Base-by-base conservation (phyloP, 441 rosid genomes). In the Eutrema salsugineum region DNA sequence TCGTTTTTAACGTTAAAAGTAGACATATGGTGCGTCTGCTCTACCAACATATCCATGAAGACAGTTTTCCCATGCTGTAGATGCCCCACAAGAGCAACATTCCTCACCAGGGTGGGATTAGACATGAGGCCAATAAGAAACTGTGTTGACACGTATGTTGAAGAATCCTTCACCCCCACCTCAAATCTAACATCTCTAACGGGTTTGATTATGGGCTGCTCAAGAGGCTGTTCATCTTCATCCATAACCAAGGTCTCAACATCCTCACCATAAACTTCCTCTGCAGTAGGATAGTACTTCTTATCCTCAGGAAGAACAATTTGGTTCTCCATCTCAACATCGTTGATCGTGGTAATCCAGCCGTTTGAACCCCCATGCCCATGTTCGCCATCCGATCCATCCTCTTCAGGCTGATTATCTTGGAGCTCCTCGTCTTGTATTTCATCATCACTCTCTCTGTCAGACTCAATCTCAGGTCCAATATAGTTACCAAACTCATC, bases 161-260 rank as follows among this genome's bases (percentile, higher is more conserved):
- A 80, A 5, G 97, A 84, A 80, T 91, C 99, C 78, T 94, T 91
- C 28, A 90, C 91, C 51, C 97, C 97, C 11, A 94, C 94, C 85
- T 94, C 99, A 66, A 86, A 90, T 76, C 87, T 87, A 36, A 90
- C 80, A 50, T 88, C 88, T 79, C 76, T 83, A 50, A 89, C 94
- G 51, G 97, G 97, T 71, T 88, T 91, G 57, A 91, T 83, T 1
- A 94, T 94, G 0, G 97, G 97, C 68, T 81, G 86, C 76, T 94
- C 97, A 12, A 91, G 96, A 14, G 99, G 87, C 72, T 78, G 97
- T 75, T 90, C 98, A 51, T 94, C 99, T 75, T 94, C 99, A 54
- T 94, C 99, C 94, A 92, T 94, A 42, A 94, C 99, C 78, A 94
- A 71, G 11, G 98, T 83, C 80, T 94, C 98, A n/a, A 94, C 97